Evolutionary conservation across 192 early-diverging fungal species (phyloP).

Genomic region (Gaertneriomyces semiglobifer): DNA sequence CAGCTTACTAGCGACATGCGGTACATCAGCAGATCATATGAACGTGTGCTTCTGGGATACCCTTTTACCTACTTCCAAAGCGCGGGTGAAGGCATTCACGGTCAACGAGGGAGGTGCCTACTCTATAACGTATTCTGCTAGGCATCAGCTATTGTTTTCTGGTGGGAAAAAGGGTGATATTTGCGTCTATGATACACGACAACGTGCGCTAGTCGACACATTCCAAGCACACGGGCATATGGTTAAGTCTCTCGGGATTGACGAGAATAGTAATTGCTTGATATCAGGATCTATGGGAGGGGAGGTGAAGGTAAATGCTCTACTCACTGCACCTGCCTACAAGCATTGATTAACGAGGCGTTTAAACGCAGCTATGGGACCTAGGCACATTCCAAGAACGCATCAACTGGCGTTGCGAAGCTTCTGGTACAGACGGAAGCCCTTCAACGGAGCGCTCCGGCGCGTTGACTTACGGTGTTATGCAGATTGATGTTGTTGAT

Average conservation of each 20-base stretch:
- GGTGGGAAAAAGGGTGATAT: constrained; percentile 76
- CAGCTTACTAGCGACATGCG: constrained; percentile 69
- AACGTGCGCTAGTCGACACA: constrained; percentile 61
- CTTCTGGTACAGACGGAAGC: neutral
- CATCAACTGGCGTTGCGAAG: constrained; percentile 37
- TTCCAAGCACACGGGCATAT: constrained; percentile 65
- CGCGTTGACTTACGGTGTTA: constrained; percentile 61
- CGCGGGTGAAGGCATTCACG: constrained; percentile 59
- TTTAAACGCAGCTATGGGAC: constrained; percentile 24
- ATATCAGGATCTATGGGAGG: constrained; percentile 69
- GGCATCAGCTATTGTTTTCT: constrained; percentile 62
- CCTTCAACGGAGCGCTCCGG: constrained; percentile 9
- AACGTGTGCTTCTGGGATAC: constrained; percentile 79
- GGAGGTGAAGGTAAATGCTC: constrained; percentile 31
- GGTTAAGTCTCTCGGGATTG: constrained; percentile 65
- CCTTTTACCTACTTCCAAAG: constrained; percentile 59
- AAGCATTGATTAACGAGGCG: neutral
- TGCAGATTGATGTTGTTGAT: constrained; percentile 55
- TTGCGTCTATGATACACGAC: constrained; percentile 72
- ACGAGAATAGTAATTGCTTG: constrained; percentile 52
- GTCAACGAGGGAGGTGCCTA: constrained; percentile 64
- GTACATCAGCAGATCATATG: constrained; percentile 52
- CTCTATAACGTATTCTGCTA: constrained; percentile 58
- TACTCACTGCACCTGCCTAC: neutral
- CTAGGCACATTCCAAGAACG: constrained; percentile 31